A percentile compares a stretch with the other conserved stretches of the same genome.
These are phyloP conservation scores for Phylloporus sp. DNA, from an alignment of 768 basidiomycete species.

Conservation along the genomic window DNA sequence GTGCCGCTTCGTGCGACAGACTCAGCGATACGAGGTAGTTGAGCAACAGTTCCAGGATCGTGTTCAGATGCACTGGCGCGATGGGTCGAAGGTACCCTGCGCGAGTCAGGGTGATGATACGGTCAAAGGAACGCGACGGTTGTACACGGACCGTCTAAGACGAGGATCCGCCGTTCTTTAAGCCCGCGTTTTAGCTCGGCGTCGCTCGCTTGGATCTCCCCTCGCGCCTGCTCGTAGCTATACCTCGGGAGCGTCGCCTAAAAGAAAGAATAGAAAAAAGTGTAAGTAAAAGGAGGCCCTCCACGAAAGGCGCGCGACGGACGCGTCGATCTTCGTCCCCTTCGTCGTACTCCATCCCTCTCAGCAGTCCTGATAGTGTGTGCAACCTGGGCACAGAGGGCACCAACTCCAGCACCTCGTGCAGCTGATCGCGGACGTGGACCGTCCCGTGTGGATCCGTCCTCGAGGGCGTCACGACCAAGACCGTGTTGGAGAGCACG, in stretches of 20 bases:
- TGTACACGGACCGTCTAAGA: slow-evolving; percentile 51
- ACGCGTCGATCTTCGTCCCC: slow-evolving; percentile 40
- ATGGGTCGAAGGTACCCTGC: slow-evolving; percentile 73
- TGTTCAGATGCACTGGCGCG: slow-evolving; percentile 56
- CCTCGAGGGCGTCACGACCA: slow-evolving; percentile 58
- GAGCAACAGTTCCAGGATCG: slow-evolving; percentile 71
- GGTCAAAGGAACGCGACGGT: background rate
- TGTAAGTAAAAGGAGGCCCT: too few species aligned
- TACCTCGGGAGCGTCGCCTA: slow-evolving; percentile 40
- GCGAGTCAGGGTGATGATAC: background rate
- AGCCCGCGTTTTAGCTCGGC: slow-evolving; percentile 63
- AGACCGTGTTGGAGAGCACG: slow-evolving; percentile 80
- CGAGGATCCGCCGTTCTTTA: slow-evolving; percentile 63
- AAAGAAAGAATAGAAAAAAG: background rate
- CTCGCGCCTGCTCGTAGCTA: slow-evolving; percentile 53
- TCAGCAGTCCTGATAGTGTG: slow-evolving; percentile 54
- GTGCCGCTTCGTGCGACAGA: slow-evolving; percentile 46
- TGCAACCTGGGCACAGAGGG: slow-evolving; percentile 75
- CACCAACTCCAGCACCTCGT: slow-evolving; percentile 78
- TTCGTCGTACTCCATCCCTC: slow-evolving; percentile 68
- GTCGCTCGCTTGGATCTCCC: slow-evolving; percentile 78
- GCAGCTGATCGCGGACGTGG: slow-evolving; percentile 74
- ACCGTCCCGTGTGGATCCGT: slow-evolving; percentile 38
- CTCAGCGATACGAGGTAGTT: slow-evolving; percentile 65
- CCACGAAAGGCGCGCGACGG: slow-evolving; percentile 2